Evolutionary conservation across 2,329 filamentous ascomycete genomes (phyloP), one percentile per base, ranked within the genome.

Genomic region (Fusarium siculi): DNA sequence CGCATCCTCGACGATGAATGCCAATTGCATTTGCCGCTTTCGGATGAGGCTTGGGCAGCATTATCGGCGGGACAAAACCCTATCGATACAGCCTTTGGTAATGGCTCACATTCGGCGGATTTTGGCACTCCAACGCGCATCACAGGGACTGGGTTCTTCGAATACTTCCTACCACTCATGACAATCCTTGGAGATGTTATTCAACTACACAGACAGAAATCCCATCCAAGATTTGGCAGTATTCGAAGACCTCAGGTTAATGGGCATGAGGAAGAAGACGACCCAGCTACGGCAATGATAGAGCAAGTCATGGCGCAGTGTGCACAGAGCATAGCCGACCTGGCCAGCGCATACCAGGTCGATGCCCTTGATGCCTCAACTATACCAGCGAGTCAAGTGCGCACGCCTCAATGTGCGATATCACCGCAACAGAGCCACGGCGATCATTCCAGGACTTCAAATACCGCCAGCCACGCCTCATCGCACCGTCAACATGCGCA

Each of bases 141-240:
- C 4, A 18, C 36, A 9, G 56, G 56, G 1, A 40, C 7, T 7
- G 56, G 56, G 12, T 59, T 53, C 21, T 59, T 59, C 9, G 46
- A 59, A 16, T 59, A 59, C 21, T 59, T 59, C 25, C 46, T 59
- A 0, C 56, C 56, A 8, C 44, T 59, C 3, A 59, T 59, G 56
- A 59, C 56, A 10, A 59, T 59, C 9, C 34, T 59, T 16, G 56
- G 56, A 0, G 56, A 59, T n/a, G 56, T 59, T 1, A 37, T 59
- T 15, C 56, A 59, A 18, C 28, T 59, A 7, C 56, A 59, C 3
- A 23, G 56, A 8, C 56, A 54, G 2, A 59, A 54, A 11, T 32
- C 11, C 1, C 56, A 59, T 25, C 56, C 56, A 14, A 30, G 56
- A 11, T 59, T 59, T 34, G 56, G 56, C 18, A 54, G 18, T 34